Evolutionary conservation across 2,329 filamentous ascomycete genomes (phyloP).

Genomic region (Neonectria punicea): DNA sequence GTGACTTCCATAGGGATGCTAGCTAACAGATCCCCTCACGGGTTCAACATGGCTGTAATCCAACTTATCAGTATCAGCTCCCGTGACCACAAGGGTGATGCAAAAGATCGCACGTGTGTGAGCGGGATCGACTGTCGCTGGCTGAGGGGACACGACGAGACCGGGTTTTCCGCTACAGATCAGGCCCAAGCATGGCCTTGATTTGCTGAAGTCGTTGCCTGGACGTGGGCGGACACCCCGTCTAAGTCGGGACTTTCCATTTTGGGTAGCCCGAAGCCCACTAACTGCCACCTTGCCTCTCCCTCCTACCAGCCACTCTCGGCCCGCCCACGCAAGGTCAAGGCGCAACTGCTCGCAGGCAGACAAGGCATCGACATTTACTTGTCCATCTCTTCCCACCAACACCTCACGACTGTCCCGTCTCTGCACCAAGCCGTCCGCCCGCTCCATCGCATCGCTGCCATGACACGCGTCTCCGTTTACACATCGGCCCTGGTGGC

Average conservation of each 20-base stretch:
- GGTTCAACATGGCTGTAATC: neutral
- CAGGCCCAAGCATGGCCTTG: neutral
- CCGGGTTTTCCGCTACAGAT: neutral
- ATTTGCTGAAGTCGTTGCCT: neutral
- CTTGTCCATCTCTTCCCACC: conserved; percentile 26
- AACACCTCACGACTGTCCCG: neutral
- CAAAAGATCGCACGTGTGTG: conserved; percentile 9
- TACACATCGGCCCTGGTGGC: conserved; percentile 56
- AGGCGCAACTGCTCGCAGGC: conserved; percentile 30
- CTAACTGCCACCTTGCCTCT: conserved; percentile 38
- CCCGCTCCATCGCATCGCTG: conserved; percentile 18
- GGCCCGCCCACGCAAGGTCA: conserved; percentile 16
- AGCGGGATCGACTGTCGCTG: conserved; percentile 11
- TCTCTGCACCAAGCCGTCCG: conserved; percentile 8
- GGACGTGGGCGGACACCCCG: neutral
- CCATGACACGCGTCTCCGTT: conserved; percentile 57
- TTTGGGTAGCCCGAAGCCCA: conserved; percentile 11
- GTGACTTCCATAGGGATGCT: neutral
- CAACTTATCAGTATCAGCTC: conserved; percentile 16
- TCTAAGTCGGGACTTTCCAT: conserved; percentile 5
- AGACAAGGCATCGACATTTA: conserved; percentile 38
- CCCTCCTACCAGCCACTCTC: conserved; percentile 31
- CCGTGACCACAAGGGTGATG: conserved; percentile 2
- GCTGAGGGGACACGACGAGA: neutral
- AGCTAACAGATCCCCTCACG: neutral